Evolutionary conservation across 768 basidiomycete species (phyloP).

Genomic region (Tulasnella sp.): DNA sequence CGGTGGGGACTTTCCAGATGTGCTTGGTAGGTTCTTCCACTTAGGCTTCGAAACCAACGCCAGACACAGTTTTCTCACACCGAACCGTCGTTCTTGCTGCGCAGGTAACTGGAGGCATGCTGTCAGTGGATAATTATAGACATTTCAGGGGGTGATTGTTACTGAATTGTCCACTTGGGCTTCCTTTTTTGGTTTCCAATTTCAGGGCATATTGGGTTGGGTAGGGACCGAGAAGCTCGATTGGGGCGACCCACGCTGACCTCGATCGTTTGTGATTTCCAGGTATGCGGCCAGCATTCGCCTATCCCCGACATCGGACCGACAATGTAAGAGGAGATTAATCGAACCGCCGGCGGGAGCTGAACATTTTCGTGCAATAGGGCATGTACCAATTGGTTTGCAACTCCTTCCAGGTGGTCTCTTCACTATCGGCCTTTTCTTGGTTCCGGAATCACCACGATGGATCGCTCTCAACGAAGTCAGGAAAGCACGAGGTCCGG

Average conservation of each 20-base stretch:
- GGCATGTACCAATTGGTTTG: constrained; percentile 18
- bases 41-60: not conserved
- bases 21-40: constrained; percentile 6
- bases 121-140: constrained; percentile 11
- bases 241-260: not conserved
- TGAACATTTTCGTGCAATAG: not conserved
- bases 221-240: constrained; percentile 6
- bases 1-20: constrained; percentile 20
- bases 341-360: not conserved
- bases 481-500: not conserved
- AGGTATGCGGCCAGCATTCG: constrained; percentile 24
- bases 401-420: constrained; percentile 21
- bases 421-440: constrained; percentile 19
- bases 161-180: not conserved
- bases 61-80: not conserved
- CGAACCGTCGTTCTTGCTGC: not conserved
- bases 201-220: constrained; percentile 22
- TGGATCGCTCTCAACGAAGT: constrained; percentile 17
- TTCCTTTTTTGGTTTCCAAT: not conserved
- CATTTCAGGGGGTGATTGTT: not conserved
- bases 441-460: constrained; percentile 23
- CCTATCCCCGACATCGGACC: not conserved
- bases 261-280: constrained; percentile 8
- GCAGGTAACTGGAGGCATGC: constrained; percentile 25
- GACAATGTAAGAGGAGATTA: constrained; percentile 14